Conservation (phyloP, 495 filamentous ascomycete genomes). For the Lepraria neglecta region DNA sequence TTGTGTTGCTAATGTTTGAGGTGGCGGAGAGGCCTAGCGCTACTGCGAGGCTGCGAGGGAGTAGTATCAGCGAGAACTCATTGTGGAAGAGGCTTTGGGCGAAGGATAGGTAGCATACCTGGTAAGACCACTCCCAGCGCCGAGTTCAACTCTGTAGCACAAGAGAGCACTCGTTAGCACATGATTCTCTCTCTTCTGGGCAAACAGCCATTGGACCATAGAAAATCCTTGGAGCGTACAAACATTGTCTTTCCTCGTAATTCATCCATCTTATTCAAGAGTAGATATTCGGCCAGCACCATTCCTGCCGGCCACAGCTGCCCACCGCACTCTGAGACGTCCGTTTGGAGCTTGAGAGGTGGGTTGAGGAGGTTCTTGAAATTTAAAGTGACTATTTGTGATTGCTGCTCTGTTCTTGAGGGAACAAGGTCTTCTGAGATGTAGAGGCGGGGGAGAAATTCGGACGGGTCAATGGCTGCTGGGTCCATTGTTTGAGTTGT, state of each 20-base stretch:
- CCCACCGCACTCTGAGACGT: constrained; percentile 80
- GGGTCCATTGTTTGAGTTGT: not conserved
- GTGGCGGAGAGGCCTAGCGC: constrained; percentile 43
- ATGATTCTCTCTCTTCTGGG: constrained; percentile 4
- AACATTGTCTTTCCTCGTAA: constrained; percentile 67
- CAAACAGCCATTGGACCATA: not conserved
- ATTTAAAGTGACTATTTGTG: constrained; percentile 55
- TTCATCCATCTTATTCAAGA: constrained; percentile 55
- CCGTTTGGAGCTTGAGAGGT: constrained; percentile 73
- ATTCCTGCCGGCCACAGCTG: constrained; percentile 92
- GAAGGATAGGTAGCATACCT: constrained; percentile 38
- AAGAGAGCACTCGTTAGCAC: constrained; percentile 15
- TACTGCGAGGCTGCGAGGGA: constrained; percentile 36
- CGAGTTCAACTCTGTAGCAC: constrained; percentile 70
- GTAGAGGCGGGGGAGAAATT: constrained; percentile 33
- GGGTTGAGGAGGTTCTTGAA: constrained; percentile 67
- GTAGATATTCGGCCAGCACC: constrained; percentile 75
- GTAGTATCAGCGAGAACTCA: constrained; percentile 24
- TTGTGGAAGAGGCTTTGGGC: not conserved
- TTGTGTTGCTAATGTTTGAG: not conserved
- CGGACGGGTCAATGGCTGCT: not conserved
- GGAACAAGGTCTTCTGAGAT: constrained; percentile 66
- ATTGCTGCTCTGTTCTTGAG: constrained; percentile 55
- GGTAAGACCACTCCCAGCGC: constrained; percentile 85
- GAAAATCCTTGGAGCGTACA: constrained; percentile 34